Conservation (phyloP, 345 rosid species). For the Clarkia xantiana region DNA sequence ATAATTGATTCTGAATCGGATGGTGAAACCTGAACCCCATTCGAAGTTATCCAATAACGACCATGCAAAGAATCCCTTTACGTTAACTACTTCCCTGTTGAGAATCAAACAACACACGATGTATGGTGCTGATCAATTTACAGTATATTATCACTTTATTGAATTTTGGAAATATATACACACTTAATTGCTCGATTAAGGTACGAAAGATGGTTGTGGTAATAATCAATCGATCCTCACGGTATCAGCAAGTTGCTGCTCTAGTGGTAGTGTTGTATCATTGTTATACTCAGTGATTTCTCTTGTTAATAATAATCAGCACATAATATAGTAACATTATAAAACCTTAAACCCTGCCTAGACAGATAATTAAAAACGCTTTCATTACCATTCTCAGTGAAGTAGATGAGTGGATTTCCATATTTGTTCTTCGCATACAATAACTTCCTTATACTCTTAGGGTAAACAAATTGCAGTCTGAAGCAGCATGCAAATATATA, state of each 20-base stretch:
- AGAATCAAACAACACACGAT: no score
- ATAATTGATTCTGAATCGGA: conserved; percentile 35
- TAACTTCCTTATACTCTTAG: conserved; percentile 7
- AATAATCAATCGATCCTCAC: conserved; percentile 24
- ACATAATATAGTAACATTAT: no score
- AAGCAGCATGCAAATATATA: conserved; percentile 10
- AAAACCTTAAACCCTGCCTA: no score
- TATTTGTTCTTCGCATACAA: conserved; percentile 7
- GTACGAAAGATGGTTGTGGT: conserved; percentile 16
- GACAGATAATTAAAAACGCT: no score
- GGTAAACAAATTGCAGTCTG: conserved; percentile 8
- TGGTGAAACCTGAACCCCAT: conserved; percentile 42
- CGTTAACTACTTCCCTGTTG: conserved; percentile 40
- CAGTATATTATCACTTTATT: no score
- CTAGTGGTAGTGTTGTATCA: conserved; percentile 12
- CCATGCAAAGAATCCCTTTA: conserved; percentile 48
- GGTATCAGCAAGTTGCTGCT: conserved; percentile 20
- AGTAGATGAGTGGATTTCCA: conserved; percentile 9
- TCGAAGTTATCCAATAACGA: conserved; percentile 48
- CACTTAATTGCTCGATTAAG: conserved; percentile 23
- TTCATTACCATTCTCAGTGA: conserved; percentile 16
- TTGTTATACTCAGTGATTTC: conserved; percentile 24
- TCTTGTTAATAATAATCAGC: no score
- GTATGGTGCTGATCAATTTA: no score
- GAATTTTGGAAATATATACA: no score